Base-by-base conservation (phyloP, 2,329 filamentous ascomycete genomes). In the Aureobasidium sp. region DNA sequence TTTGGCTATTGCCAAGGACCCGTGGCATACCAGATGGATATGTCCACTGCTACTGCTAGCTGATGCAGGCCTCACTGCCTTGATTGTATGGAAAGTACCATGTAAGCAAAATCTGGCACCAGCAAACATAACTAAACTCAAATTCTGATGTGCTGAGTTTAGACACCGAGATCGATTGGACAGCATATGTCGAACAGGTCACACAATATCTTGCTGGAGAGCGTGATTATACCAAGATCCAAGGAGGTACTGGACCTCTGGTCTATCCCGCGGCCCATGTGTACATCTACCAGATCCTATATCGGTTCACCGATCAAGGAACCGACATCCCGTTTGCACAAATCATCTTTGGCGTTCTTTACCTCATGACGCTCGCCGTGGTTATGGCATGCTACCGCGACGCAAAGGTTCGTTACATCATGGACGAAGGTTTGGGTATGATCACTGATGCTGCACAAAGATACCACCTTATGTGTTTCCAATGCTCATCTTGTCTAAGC, bases 81-180 rank as follows among this genome's bases (percentile, higher is more conserved):
- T 90, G 37, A 82, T 97, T 66, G 88, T 96, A 66, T 86, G 85
- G 82, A 92, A 87, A 73, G 82, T 96, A 63, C 87, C 91, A 44
- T 96, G 91, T 96, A 79, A 39, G 61, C 23, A 27, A 32, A 10
- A 15, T 13, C 26, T n/a, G 17, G 32, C 29, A 29, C 44, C 46
- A 50, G 36, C 56, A 41, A 32, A 15, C 20, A 32, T 8, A 61
- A 26, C 51, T 7, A 5, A 32, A 52, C 20, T 37, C 48, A 37
- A 52, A 39, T 27, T 44, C 63, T 65, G 26, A 60, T 44, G 41
- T 12, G 9, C 36, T 50, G 46, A 20, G 62, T 26, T 26, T 67
- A 90, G 94, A 99, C 73, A 99, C 94, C 47, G 94, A 99, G 75
- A 99, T 99, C 71, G 94, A 99, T 77, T 99, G 93, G 93, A 83